Percentiles rank a stretch among this genome's conserved stretches.
These are phyloP conservation scores for Areca catechu DNA, from an alignment of 176 grass and related monocot species.

Conservation along the genomic window DNA sequence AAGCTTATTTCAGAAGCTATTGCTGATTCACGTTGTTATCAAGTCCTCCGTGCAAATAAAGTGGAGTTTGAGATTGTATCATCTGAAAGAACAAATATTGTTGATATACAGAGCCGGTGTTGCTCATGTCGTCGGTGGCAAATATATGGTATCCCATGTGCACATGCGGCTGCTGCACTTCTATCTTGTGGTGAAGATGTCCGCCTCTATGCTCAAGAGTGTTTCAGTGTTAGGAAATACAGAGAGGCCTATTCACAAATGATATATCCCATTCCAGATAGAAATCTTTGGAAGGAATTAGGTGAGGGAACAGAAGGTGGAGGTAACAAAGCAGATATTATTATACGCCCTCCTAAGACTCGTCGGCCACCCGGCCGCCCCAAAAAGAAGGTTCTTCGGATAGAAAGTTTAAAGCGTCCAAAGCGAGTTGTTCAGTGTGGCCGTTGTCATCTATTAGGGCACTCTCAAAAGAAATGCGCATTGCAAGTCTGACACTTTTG, in stretches of 20 bases:
- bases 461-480: conserved; percentile 94
- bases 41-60: conserved; percentile 96
- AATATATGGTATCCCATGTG: conserved; percentile 86
- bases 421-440: conserved; percentile 87
- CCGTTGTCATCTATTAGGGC: conserved; percentile 80
- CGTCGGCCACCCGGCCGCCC: conserved; percentile 84
- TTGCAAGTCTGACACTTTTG: conserved; percentile 36
- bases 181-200: conserved; percentile 88
- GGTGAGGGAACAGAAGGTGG: conserved; percentile 26
- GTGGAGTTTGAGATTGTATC: conserved; percentile 99
- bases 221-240: conserved; percentile 77
- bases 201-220: conserved; percentile 60
- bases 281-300: conserved; percentile 45
- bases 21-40: conserved; percentile 73
- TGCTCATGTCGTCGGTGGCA: conserved; percentile 93
- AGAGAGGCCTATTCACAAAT: conserved; percentile 61
- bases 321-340: conserved; percentile 41
- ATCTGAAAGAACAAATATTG: conserved; percentile 90
- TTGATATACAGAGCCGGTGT: conserved; percentile 67
- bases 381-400: conserved; percentile 95
- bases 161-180: conserved; percentile 82
- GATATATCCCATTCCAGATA: conserved; percentile 70
- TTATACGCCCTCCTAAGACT: conserved; percentile 64
- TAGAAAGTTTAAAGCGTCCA: conserved; percentile 87
- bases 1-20: conserved; percentile 83